Percentiles rank a stretch among this genome's conserved stretches.
Evolutionary conservation across 306 rosid species (phyloP).

Genomic region (Echinosophora koreensis): DNA sequence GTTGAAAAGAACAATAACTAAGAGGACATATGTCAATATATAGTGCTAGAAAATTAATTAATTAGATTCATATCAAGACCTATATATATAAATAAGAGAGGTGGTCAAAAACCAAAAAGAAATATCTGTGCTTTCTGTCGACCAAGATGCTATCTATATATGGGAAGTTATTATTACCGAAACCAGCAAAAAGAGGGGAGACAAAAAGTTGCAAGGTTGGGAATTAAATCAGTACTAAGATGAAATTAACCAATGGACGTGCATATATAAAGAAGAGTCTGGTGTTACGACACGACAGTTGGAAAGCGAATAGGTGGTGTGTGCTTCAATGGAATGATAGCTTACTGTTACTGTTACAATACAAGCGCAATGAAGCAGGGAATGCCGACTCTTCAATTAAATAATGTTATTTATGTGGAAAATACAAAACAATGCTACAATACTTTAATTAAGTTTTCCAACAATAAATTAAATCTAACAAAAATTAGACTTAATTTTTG

Average conservation of each 20-base stretch:
- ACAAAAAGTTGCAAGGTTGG: slow-evolving; percentile 1
- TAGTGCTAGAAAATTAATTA: no score
- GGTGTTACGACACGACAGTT: background rate
- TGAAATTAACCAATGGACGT: no score
- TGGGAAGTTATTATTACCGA: background rate
- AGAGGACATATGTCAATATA: no score
- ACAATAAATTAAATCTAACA: no score
- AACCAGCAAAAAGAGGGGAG: slow-evolving; percentile 2
- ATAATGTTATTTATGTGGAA: no score
- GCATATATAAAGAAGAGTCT: background rate
- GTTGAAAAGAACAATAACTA: no score
- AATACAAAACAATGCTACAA: no score
- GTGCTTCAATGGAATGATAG: background rate
- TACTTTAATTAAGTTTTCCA: no score
- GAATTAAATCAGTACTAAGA: background rate
- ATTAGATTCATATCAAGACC: no score
- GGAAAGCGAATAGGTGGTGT: background rate
- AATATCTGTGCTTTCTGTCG: background rate
- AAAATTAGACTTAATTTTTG: no score
- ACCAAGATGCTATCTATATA: slow-evolving; percentile 9
- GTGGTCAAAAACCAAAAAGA: no score
- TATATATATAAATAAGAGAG: no score
- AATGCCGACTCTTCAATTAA: slow-evolving; percentile 21
- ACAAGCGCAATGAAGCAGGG: background rate
- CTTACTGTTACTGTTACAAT: slow-evolving; percentile 3